phyloP scores from a whole-genome alignment of 225 moss, liverwort and hornwort species.

The Straminergon stramineum region DNA sequence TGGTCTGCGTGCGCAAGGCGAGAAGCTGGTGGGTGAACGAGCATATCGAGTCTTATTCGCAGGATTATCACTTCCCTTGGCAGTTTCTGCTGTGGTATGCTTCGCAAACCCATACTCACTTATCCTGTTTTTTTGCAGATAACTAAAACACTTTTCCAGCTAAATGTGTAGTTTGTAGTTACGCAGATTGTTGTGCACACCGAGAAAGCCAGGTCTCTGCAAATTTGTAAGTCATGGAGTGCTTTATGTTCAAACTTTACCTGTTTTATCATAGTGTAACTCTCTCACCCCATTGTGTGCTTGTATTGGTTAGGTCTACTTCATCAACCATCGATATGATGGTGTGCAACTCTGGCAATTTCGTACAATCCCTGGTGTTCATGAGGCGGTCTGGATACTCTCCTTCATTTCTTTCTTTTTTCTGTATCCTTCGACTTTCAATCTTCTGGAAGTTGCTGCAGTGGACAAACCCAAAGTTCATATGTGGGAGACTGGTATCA shows the following conservation, averaged over 20 bases:
- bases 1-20: conserved; percentile 64
- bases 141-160: neutral
- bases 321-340: conserved; percentile 93
- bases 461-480: conserved; percentile 96
- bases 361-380: conserved; percentile 64
- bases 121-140: neutral
- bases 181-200: neutral
- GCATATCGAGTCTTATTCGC: conserved; percentile 85
- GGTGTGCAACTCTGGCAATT: conserved; percentile 92
- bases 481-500: conserved; percentile 96
- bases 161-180: neutral
- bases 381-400: conserved; percentile 69
- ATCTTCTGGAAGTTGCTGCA: conserved; percentile 93
- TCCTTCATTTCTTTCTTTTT: conserved; percentile 92
- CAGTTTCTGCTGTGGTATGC: conserved; percentile 89
- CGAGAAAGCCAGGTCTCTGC: neutral
- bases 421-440: conserved; percentile 96
- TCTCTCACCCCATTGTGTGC: neutral
- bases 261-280: neutral
- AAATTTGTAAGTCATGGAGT: neutral
- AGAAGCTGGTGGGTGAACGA: conserved; percentile 79
- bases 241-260: neutral
- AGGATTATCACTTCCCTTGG: conserved; percentile 69
- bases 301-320: conserved; percentile 56
- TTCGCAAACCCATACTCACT: neutral